A percentile compares a stretch with the other conserved stretches of the same genome.
Conservation (phyloP, 352 stramenopile genomes). For the Elongisporangium prolatum region DNA sequence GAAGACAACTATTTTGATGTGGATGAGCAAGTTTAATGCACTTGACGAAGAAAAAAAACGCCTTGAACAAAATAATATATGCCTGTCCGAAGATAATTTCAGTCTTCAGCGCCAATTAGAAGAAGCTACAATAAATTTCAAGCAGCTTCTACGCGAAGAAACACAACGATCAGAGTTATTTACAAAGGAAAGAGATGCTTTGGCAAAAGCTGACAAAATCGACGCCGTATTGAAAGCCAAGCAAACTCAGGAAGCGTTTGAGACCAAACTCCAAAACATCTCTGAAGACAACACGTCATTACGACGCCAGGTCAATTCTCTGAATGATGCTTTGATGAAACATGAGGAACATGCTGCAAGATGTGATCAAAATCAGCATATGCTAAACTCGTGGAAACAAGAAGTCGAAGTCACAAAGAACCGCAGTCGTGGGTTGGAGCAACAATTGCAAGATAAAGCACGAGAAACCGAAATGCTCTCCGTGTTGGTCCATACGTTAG, state of each 20-base stretch:
- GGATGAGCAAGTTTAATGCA: slow-evolving; percentile 63
- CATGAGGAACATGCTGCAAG: slow-evolving; percentile 7
- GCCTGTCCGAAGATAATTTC: slow-evolving; percentile 27
- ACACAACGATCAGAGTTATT: background rate
- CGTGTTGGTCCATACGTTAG: slow-evolving; percentile 35
- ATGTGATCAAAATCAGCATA: slow-evolving; percentile 4
- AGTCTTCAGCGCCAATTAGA: slow-evolving; percentile 20
- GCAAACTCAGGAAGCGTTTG: background rate
- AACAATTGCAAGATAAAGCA: slow-evolving; percentile 1
- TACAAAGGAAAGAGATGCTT: background rate
- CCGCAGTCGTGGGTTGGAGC: slow-evolving; percentile 15
- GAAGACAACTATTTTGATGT: slow-evolving; percentile 62
- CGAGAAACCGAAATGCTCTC: slow-evolving; percentile 6
- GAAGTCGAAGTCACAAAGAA: slow-evolving; percentile 5
- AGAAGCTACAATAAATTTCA: background rate
- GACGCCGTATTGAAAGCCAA: background rate
- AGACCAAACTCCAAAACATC: background rate
- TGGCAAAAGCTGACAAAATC: background rate
- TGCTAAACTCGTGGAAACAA: background rate
- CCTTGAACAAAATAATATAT: slow-evolving; percentile 22
- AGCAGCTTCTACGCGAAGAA: background rate
- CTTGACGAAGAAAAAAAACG: slow-evolving; percentile 23
- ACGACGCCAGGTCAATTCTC: background rate
- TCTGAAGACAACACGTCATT: background rate
- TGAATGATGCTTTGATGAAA: slow-evolving; percentile 1